Evolutionary conservation across 192 early-diverging fungal genomes (phyloP).

Genomic region (Kappamyces sp.): DNA sequence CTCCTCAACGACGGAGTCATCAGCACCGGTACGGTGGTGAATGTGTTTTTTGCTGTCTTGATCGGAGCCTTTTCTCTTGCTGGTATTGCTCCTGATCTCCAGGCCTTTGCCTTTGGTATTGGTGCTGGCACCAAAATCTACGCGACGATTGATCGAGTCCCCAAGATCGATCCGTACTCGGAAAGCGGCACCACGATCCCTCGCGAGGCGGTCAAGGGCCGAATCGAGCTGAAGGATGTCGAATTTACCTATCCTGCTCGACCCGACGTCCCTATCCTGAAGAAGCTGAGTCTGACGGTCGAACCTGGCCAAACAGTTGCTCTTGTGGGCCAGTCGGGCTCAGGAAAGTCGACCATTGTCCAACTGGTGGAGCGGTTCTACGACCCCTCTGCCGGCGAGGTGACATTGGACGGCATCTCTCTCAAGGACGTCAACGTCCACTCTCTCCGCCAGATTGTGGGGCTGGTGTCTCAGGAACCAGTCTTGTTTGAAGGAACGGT

Average conservation of each 20-base stretch:
- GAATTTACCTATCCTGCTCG: constrained; percentile 82
- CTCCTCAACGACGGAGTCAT: constrained; percentile 40
- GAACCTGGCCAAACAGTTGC: constrained; percentile 79
- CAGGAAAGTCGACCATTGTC: constrained; percentile 79
- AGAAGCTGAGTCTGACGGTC: constrained; percentile 63
- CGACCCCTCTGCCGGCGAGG: constrained; percentile 24
- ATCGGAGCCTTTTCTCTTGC: constrained; percentile 75
- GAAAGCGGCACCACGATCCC: constrained; percentile 31
- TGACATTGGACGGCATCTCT: constrained; percentile 69
- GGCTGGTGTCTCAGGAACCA: constrained; percentile 57
- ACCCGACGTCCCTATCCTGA: constrained; percentile 73
- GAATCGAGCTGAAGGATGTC: constrained; percentile 69
- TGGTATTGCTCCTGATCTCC: constrained; percentile 64
- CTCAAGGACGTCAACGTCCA: constrained; percentile 69
- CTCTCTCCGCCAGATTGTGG: constrained; percentile 71
- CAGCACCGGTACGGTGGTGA: constrained; percentile 52
- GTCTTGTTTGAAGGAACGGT: constrained; percentile 37
- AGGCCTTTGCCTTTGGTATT: constrained; percentile 64
- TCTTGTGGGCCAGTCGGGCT: constrained; percentile 82
- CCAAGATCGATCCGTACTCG: constrained; percentile 61
- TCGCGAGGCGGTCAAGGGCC: constrained; percentile 13
- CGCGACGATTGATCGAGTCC: constrained; percentile 72
- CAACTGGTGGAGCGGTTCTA: constrained; percentile 47
- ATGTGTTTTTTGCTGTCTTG: constrained; percentile 84
- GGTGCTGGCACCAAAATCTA: constrained; percentile 81